Conservation (phyloP, 2,329 filamentous ascomycete genomes). For the Lasiodiplodia citricola region DNA sequence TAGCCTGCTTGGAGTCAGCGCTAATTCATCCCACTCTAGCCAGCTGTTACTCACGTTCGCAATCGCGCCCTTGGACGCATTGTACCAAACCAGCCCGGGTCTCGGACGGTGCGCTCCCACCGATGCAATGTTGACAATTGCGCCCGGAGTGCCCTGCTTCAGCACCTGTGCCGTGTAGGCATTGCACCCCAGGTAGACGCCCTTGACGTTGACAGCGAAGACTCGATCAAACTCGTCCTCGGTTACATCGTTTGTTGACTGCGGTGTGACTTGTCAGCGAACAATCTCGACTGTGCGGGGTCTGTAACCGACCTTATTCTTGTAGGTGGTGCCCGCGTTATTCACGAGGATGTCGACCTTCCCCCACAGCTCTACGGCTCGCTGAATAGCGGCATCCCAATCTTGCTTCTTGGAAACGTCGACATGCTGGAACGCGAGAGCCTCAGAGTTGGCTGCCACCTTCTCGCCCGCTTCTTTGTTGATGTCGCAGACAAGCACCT, state of each 20-base stretch:
- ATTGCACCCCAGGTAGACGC: slow-evolving; percentile 65
- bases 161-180: slow-evolving; percentile 67
- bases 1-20: slow-evolving; percentile 46
- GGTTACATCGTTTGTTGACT: slow-evolving; percentile 66
- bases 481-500: slow-evolving; percentile 68
- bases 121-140: slow-evolving; percentile 70
- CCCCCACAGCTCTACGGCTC: slow-evolving; percentile 59
- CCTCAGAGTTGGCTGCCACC: slow-evolving; percentile 53
- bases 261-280: not conserved
- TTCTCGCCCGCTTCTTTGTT: slow-evolving; percentile 58
- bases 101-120: slow-evolving; percentile 68
- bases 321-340: slow-evolving; percentile 64
- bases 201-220: slow-evolving; percentile 72
- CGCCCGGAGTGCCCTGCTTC: slow-evolving; percentile 61
- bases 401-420: slow-evolving; percentile 60
- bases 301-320: slow-evolving; percentile 39
- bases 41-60: slow-evolving; percentile 54
- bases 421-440: slow-evolving; percentile 47
- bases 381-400: slow-evolving; percentile 60
- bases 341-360: slow-evolving; percentile 66
- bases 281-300: not conserved
- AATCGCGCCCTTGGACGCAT: slow-evolving; percentile 70
- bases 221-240: slow-evolving; percentile 70
- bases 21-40: not conserved
- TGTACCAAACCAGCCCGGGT: slow-evolving; percentile 71